Conservation (phyloP, 768 basidiomycete genomes). For the Xanthoconium stramineum region DNA sequence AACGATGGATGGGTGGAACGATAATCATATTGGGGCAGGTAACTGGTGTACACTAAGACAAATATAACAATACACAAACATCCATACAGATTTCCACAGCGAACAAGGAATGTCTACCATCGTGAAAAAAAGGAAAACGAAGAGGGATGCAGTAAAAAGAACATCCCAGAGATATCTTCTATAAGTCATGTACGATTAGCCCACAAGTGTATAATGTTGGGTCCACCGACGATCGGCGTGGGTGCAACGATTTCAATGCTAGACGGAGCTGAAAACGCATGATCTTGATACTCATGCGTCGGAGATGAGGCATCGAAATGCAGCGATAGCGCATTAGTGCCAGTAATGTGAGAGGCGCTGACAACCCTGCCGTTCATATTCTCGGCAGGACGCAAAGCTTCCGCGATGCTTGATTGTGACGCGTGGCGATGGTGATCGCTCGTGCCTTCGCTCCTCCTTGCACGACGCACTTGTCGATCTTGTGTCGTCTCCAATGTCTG, state of each 20-base stretch:
- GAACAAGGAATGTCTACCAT: background rate
- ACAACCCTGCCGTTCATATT: constrained; percentile 9
- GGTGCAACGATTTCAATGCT: constrained; percentile 33
- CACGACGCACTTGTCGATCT: constrained; percentile 19
- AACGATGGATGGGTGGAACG: background rate
- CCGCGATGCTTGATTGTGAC: constrained; percentile 21
- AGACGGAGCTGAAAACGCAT: constrained; percentile 20
- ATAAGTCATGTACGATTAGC: constrained; percentile 29
- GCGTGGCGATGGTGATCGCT: constrained; percentile 19
- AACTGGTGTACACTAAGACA: constrained; percentile 10
- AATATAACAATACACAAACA: constrained; percentile 26
- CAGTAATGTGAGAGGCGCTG: constrained; percentile 23
- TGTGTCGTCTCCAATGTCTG: constrained; percentile 9
- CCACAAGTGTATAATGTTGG: constrained; percentile 34
- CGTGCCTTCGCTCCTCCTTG: constrained; percentile 23
- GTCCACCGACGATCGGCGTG: constrained; percentile 33
- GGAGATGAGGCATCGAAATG: constrained; percentile 36
- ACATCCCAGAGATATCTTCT: background rate
- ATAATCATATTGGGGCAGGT: constrained; percentile 2
- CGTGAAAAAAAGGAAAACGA: background rate
- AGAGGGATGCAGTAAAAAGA: background rate
- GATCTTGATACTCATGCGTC: constrained; percentile 21
- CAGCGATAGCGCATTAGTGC: constrained; percentile 33
- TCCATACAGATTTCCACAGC: background rate
- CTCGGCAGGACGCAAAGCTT: constrained; percentile 17